Percentiles rank a stretch among this genome's conserved stretches.
These are phyloP conservation scores for Aspergillus biplanus DNA, from an alignment of 495 filamentous ascomycete genomes.

Conservation along the genomic window DNA sequence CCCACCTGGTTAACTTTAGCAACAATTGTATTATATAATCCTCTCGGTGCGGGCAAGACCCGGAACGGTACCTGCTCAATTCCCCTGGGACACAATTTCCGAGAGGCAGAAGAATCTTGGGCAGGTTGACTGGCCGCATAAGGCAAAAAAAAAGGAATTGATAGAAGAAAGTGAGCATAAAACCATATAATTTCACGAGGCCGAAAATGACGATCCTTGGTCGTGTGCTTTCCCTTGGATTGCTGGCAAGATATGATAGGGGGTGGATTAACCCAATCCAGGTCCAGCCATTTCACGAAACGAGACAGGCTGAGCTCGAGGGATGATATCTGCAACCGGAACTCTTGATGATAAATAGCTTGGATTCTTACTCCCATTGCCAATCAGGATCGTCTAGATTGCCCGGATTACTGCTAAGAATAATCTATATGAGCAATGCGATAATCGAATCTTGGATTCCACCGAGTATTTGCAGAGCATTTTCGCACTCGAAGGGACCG, in stretches of 20 bases:
- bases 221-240: too few relatives aligned
- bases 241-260: too few relatives aligned
- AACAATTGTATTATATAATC: background rate
- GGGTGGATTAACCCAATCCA: too few relatives aligned
- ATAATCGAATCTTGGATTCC: conserved; percentile 1
- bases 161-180: background rate
- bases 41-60: background rate
- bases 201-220: too few relatives aligned
- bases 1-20: background rate
- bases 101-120: background rate
- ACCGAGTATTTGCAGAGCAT: background rate
- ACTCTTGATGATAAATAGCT: too few relatives aligned
- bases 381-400: too few relatives aligned
- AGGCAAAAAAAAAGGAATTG: background rate
- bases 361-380: too few relatives aligned
- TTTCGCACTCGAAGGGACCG: background rate
- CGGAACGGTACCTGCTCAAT: background rate
- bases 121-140: background rate
- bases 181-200: background rate
- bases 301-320: too few relatives aligned
- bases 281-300: too few relatives aligned
- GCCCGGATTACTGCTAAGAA: conserved; percentile 5
- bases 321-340: too few relatives aligned
- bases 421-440: background rate
- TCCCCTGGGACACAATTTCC: background rate